phyloP scores from a whole-genome alignment of 192 early-diverging fungal species.

The Backusella parvicylindrica region DNA sequence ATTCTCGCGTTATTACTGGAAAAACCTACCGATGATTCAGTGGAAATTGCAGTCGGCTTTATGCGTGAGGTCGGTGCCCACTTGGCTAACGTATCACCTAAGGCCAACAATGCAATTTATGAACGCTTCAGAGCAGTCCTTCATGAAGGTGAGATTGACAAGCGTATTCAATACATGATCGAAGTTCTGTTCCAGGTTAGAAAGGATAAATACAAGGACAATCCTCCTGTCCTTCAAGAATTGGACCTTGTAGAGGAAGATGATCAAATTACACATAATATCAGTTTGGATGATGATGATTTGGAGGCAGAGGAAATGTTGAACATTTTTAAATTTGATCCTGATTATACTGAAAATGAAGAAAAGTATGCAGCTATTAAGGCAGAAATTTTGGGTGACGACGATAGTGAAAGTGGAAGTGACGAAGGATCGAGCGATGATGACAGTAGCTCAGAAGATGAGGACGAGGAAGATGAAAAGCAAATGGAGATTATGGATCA shows the following conservation, averaged over 20 bases:
- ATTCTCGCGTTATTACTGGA: slow-evolving; percentile 78
- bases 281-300: slow-evolving; percentile 80
- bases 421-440: slow-evolving; percentile 41
- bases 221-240: slow-evolving; percentile 68
- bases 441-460: slow-evolving; percentile 46
- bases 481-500: slow-evolving; percentile 78
- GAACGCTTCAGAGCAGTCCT: slow-evolving; percentile 90
- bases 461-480: slow-evolving; percentile 36
- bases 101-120: slow-evolving; percentile 80
- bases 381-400: slow-evolving; percentile 82
- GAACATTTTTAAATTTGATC: slow-evolving; percentile 84
- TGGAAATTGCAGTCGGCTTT: slow-evolving; percentile 94
- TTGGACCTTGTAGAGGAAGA: slow-evolving; percentile 92
- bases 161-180: slow-evolving; percentile 96
- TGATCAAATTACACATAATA: slow-evolving; percentile 91
- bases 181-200: slow-evolving; percentile 95
- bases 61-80: slow-evolving; percentile 86
- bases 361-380: slow-evolving; percentile 78
- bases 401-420: slow-evolving; percentile 49
- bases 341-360: slow-evolving; percentile 79
- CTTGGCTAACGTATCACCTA: slow-evolving; percentile 72
- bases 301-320: slow-evolving; percentile 76
- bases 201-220: slow-evolving; percentile 91
- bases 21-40: slow-evolving; percentile 90
- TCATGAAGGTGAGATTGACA: slow-evolving; percentile 92